Percentiles rank a stretch among this genome's conserved stretches.
Conservation (phyloP, 2,329 filamentous ascomycete species). For the Pochonia chlamydosporia region DNA sequence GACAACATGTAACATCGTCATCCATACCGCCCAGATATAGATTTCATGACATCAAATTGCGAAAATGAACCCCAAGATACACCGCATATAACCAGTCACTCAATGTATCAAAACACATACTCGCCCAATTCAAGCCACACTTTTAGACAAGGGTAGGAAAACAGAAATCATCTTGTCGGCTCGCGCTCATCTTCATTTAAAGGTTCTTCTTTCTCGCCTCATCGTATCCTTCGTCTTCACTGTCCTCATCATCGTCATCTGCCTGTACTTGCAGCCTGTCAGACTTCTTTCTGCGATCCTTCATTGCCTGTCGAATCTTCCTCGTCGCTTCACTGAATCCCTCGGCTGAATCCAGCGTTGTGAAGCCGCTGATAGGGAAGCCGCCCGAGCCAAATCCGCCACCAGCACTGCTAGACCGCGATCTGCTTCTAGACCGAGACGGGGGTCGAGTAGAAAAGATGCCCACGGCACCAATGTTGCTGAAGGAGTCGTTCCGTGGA, state of each 20-base stretch:
- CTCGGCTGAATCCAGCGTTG: slow-evolving; percentile 57
- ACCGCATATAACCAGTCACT: background rate
- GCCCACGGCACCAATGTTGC: slow-evolving; percentile 78
- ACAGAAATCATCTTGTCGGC: background rate
- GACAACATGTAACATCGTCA: too few species aligned
- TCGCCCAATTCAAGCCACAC: background rate
- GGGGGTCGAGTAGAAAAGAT: slow-evolving; percentile 86
- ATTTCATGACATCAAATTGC: too few species aligned
- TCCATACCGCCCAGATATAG: too few species aligned
- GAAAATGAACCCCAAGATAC: too few species aligned
- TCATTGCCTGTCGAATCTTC: slow-evolving; percentile 82
- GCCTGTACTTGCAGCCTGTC: slow-evolving; percentile 31
- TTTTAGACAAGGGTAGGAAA: too few species aligned
- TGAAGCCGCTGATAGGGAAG: slow-evolving; percentile 67
- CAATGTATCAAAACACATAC: background rate
- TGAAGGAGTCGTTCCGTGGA: slow-evolving; percentile 89
- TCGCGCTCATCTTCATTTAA: slow-evolving; percentile 10
- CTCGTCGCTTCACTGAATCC: slow-evolving; percentile 77
- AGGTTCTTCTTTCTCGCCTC: slow-evolving; percentile 37
- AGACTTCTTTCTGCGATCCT: slow-evolving; percentile 51
- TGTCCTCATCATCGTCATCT: slow-evolving; percentile 32
- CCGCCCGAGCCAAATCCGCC: slow-evolving; percentile 54
- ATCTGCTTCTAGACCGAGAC: slow-evolving; percentile 70
- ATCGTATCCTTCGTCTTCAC: slow-evolving; percentile 36
- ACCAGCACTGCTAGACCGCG: slow-evolving; percentile 63